These are phyloP conservation scores for Linum usitatissimum DNA, from an alignment of 345 rosid genomes.

Conservation along the genomic window DNA sequence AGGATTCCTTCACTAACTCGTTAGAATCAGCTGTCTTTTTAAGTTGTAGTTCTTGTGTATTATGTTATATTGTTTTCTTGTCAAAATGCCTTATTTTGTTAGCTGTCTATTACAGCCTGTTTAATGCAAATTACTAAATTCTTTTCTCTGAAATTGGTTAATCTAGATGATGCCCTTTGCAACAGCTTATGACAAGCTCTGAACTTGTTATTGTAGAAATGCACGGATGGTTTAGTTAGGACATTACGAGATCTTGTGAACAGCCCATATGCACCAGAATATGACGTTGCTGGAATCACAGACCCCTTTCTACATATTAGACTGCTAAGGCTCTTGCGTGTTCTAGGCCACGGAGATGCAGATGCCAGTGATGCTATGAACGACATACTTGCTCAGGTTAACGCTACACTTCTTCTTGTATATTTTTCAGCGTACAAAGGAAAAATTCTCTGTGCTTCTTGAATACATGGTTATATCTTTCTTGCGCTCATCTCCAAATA, in stretches of 20 bases:
- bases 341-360: conserved; percentile 91
- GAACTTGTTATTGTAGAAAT: conserved; percentile 45
- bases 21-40: not conserved
- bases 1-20: not conserved
- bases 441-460: not conserved
- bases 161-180: not conserved
- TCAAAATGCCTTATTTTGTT: not conserved
- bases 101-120: not conserved
- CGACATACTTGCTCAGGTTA: conserved; percentile 97
- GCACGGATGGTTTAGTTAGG: conserved; percentile 85
- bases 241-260: conserved; percentile 75
- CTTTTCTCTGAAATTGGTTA: not conserved
- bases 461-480: not conserved
- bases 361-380: conserved; percentile 96
- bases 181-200: conserved; percentile 5
- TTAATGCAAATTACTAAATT: not conserved
- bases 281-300: conserved; percentile 93
- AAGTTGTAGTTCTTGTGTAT: not conserved
- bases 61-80: not conserved
- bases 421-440: too few species aligned
- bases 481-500: conserved; percentile 12
- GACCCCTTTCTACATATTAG: conserved; percentile 98
- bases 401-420: not conserved
- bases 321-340: conserved; percentile 77
- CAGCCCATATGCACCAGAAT: conserved; percentile 95